Evolutionary conservation across 768 basidiomycete species (phyloP).

Genomic region (Punctularia strigosozonata): DNA sequence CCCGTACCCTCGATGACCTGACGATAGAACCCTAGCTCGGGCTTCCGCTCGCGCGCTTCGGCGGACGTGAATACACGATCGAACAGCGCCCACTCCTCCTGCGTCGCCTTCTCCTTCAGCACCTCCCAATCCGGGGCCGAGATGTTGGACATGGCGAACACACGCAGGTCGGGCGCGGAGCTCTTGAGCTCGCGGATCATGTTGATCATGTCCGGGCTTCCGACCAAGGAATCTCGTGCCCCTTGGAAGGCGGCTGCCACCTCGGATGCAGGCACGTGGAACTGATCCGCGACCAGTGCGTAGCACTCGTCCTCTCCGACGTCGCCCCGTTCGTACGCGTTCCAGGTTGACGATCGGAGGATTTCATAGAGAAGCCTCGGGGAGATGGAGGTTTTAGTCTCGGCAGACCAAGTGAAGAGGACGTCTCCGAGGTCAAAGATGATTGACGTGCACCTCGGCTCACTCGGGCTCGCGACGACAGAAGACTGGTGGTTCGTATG

Average conservation of each 20-base stretch:
- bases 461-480: too few relatives aligned
- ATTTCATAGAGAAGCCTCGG: constrained; percentile 28
- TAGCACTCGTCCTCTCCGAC: constrained; percentile 34
- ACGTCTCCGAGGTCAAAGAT: constrained; percentile 51
- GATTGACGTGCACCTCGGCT: too few relatives aligned
- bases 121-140: constrained; percentile 39
- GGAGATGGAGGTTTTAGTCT: constrained; percentile 31
- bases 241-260: constrained; percentile 29
- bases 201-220: constrained; percentile 27
- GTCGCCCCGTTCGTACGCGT: constrained; percentile 39
- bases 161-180: constrained; percentile 20
- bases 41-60: constrained; percentile 40
- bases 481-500: too few relatives aligned
- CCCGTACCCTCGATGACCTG: constrained; percentile 34
- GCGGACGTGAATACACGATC: constrained; percentile 44
- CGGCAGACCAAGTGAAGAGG: constrained; percentile 40
- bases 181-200: constrained; percentile 35
- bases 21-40: constrained; percentile 39
- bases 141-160: constrained; percentile 53
- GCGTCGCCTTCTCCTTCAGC: constrained; percentile 20
- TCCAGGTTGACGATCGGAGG: constrained; percentile 35
- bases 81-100: constrained; percentile 38
- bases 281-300: constrained; percentile 25
- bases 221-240: constrained; percentile 30
- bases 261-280: constrained; percentile 13